Conservation (phyloP, 768 basidiomycete species). For the Mycena haematopus region DNA sequence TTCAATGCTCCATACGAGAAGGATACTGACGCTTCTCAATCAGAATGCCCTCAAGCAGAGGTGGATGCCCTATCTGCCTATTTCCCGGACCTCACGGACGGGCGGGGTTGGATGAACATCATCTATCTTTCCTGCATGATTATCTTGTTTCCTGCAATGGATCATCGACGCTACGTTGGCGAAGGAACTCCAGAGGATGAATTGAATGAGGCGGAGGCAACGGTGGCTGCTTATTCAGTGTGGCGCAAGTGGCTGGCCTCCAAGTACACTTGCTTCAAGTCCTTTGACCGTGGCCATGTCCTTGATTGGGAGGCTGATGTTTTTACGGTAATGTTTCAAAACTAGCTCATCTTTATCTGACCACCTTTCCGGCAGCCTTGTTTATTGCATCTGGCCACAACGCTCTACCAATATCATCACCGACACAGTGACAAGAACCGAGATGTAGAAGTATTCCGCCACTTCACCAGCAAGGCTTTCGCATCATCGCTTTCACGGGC, state of each 20-base stretch:
- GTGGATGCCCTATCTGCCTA: neutral
- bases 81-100: neutral
- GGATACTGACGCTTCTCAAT: too few relatives aligned
- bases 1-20: neutral
- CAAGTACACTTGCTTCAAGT: neutral
- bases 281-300: too few relatives aligned
- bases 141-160: neutral
- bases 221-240: neutral
- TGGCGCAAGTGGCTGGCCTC: neutral
- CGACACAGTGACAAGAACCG: too few relatives aligned
- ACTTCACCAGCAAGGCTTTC: neutral
- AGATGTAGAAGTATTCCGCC: neutral
- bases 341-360: neutral
- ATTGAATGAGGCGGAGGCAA: neutral
- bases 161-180: neutral
- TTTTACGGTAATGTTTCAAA: neutral
- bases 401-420: neutral
- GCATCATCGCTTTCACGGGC: neutral
- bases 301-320: neutral
- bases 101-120: conserved; percentile 10
- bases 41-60: neutral
- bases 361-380: neutral
- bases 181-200: neutral
- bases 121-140: conserved; percentile 6
- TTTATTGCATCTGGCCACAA: neutral